These are phyloP conservation scores for Crithidia sp. DNA, from an alignment of 208 protist genomes.

Conservation along the genomic window DNA sequence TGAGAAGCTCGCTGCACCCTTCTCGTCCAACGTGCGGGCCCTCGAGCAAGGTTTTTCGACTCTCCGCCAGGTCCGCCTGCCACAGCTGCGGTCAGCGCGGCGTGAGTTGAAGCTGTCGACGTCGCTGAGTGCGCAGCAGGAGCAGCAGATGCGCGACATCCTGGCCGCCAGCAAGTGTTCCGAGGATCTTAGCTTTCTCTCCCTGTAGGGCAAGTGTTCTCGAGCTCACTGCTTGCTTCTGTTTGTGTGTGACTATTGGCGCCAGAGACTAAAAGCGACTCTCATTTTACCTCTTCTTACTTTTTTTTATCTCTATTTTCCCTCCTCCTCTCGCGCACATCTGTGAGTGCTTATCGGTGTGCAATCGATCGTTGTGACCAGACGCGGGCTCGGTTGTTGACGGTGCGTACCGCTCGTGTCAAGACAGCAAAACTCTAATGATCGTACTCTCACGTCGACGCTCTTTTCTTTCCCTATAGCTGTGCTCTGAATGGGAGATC, in stretches of 20 bases:
- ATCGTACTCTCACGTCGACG: too few relatives aligned
- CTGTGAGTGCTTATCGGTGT: too few relatives aligned
- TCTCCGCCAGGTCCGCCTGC: constrained; percentile 4
- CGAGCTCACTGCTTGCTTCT: background rate
- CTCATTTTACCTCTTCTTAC: background rate
- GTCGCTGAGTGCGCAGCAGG: constrained; percentile 12
- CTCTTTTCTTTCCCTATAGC: too few relatives aligned
- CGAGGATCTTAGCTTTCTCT: constrained; percentile 27
- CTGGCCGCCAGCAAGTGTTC: constrained; percentile 11
- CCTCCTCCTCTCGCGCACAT: background rate
- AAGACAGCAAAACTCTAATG: too few relatives aligned
- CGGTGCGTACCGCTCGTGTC: too few relatives aligned
- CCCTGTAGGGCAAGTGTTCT: background rate
- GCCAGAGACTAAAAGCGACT: background rate
- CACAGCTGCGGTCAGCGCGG: constrained; percentile 14
- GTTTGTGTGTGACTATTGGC: background rate
- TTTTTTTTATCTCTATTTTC: background rate
- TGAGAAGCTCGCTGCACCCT: background rate
- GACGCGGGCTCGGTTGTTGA: background rate
- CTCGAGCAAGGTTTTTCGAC: constrained; percentile 17
- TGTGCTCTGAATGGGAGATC: too few relatives aligned
- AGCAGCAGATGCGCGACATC: constrained; percentile 3
- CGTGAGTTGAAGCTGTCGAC: constrained; percentile 19
- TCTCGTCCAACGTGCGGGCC: background rate
- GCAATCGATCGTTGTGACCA: too few relatives aligned